Conservation (phyloP, 2,329 filamentous ascomycete species). For the Monilinia vaccinii-corymbosi region DNA sequence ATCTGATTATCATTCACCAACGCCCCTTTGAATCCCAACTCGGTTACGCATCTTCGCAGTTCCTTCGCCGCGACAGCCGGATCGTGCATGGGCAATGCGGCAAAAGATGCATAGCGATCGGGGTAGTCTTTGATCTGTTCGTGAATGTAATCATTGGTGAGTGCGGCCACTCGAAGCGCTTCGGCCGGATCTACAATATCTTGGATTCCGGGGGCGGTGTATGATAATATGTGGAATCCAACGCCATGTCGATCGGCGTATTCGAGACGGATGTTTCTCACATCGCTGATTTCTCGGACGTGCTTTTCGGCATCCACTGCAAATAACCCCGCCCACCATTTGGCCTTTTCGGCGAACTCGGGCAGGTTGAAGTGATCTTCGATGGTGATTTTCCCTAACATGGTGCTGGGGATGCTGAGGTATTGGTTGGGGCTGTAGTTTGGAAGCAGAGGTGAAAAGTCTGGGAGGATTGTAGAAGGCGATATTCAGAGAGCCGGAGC, state of each 20-base stretch:
- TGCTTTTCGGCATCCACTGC: slow-evolving; percentile 50
- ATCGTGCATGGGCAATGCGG: slow-evolving; percentile 44
- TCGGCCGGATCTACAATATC: slow-evolving; percentile 35
- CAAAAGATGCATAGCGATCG: slow-evolving; percentile 39
- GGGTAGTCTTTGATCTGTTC: slow-evolving; percentile 22
- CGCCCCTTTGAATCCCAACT: slow-evolving; percentile 53
- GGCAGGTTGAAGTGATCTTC: slow-evolving; percentile 6
- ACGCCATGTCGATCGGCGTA: slow-evolving; percentile 40
- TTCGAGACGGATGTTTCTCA: slow-evolving; percentile 35
- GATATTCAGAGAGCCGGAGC: no score
- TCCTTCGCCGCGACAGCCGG: slow-evolving; percentile 41
- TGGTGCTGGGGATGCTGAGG: neutral
- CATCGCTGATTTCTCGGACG: slow-evolving; percentile 43
- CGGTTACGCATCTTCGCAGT: slow-evolving; percentile 41
- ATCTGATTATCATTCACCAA: slow-evolving; percentile 55
- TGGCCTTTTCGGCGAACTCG: slow-evolving; percentile 34
- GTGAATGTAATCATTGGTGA: slow-evolving; percentile 28
- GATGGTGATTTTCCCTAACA: slow-evolving; percentile 4
- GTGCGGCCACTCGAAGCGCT: slow-evolving; percentile 35
- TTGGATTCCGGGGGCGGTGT: slow-evolving; percentile 41
- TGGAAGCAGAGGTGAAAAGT: neutral
- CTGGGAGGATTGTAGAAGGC: neutral
- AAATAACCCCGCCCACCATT: slow-evolving; percentile 53
- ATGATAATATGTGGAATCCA: slow-evolving; percentile 40
- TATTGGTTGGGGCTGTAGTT: neutral